Evolutionary conservation across 768 basidiomycete genomes (phyloP).

Genomic region (Mycena albidolilacea): DNA sequence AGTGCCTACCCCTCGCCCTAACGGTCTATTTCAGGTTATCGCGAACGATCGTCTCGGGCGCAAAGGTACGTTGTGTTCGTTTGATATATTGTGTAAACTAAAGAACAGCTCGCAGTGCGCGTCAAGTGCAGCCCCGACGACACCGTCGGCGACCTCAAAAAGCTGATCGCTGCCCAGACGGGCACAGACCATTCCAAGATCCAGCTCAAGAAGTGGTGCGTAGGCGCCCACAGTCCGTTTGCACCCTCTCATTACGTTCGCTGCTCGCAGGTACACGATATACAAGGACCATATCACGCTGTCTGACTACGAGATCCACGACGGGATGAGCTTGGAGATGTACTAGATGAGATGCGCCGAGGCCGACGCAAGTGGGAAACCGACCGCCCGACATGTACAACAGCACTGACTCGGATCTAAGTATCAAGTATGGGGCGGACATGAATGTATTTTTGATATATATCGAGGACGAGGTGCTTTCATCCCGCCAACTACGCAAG

Average conservation of each 20-base stretch:
- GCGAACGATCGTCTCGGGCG: slow-evolving; percentile 96
- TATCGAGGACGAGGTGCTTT: not conserved
- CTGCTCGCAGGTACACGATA: slow-evolving; percentile 83
- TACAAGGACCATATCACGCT: slow-evolving; percentile 98
- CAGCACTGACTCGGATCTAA: not conserved
- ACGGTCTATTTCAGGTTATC: slow-evolving; percentile 71
- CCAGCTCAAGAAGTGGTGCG: slow-evolving; percentile 96
- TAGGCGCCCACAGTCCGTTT: slow-evolving; percentile 12
- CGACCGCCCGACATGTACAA: slow-evolving; percentile 7
- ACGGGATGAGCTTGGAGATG: slow-evolving; percentile 96
- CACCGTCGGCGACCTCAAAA: slow-evolving; percentile 97
- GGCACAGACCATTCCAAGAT: slow-evolving; percentile 92
- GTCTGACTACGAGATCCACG: slow-evolving; percentile 92
- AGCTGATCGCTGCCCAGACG: slow-evolving; percentile 95
- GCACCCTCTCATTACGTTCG: not conserved
- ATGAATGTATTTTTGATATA: slow-evolving; percentile 29
- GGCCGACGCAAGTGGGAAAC: slow-evolving; percentile 1
- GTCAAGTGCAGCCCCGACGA: slow-evolving; percentile 97
- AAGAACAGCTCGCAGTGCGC: slow-evolving; percentile 69
- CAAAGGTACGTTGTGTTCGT: slow-evolving; percentile 74
- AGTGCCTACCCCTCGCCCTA: not conserved
- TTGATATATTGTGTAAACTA: not conserved
- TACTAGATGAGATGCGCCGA: slow-evolving; percentile 61
- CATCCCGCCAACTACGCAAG: slow-evolving; percentile 31
- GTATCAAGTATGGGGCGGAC: not conserved